A percentile compares a stretch with the other conserved stretches of the same genome.
Evolutionary conservation across 352 stramenopile genomes (phyloP).

Genomic region (Pythium periplocum): DNA sequence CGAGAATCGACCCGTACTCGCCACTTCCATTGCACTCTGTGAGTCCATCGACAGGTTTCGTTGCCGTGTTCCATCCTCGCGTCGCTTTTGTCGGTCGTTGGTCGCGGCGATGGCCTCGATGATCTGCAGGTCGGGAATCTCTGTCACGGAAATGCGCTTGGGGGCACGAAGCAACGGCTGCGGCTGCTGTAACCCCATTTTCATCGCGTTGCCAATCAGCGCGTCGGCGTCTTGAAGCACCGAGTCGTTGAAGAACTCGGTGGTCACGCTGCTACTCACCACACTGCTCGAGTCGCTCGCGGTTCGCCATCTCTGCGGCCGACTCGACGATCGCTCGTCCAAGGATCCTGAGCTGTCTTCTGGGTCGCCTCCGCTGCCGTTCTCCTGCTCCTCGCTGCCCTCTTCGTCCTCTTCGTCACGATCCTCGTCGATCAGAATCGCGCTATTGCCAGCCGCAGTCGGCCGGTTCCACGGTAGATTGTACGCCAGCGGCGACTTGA

Average conservation of each 20-base stretch:
- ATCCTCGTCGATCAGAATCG: constrained; percentile 21
- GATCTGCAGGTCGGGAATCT: constrained; percentile 67
- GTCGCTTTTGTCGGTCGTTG: constrained; percentile 2
- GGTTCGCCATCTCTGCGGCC: neutral
- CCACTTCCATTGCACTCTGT: too few relatives aligned
- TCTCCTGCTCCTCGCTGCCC: neutral
- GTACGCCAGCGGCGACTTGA: constrained; percentile 22
- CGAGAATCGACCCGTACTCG: neutral
- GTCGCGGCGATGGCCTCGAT: constrained; percentile 38
- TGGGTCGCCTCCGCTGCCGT: constrained; percentile 10
- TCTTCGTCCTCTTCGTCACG: constrained; percentile 14
- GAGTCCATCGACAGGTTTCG: neutral
- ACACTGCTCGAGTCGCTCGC: constrained; percentile 15
- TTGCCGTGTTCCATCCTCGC: neutral
- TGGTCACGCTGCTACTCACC: neutral
- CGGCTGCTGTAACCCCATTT: constrained; percentile 65
- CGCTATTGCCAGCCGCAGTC: constrained; percentile 9
- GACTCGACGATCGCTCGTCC: too few relatives aligned
- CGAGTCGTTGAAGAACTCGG: constrained; percentile 32
- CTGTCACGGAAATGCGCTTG: constrained; percentile 56
- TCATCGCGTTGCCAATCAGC: constrained; percentile 63
- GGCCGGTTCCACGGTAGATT: constrained; percentile 59
- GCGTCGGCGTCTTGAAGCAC: constrained; percentile 62
- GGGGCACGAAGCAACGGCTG: constrained; percentile 35
- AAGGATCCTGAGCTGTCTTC: too few relatives aligned